Percentiles rank a stretch among this genome's conserved stretches.
These are phyloP conservation scores for Extremus antarcticus DNA, from an alignment of 495 filamentous ascomycete species.

Conservation along the genomic window DNA sequence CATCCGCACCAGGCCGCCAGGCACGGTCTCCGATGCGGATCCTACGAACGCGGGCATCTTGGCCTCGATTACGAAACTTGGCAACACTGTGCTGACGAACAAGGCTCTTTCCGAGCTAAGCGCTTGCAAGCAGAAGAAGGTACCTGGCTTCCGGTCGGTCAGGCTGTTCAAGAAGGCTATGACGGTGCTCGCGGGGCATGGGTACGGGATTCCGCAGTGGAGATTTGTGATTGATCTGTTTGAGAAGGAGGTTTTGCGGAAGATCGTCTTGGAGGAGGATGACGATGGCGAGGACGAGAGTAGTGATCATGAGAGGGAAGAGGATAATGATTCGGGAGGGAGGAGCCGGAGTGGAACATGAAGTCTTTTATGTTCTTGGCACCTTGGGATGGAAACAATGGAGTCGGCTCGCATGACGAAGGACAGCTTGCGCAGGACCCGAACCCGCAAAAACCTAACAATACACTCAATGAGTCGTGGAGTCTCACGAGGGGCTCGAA, in stretches of 20 bases:
- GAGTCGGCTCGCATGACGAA: too few species aligned
- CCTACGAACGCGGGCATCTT: constrained; percentile 61
- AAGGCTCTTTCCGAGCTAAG: constrained; percentile 63
- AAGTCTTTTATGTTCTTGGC: background rate
- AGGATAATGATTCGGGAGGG: background rate
- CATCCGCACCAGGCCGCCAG: constrained; percentile 3
- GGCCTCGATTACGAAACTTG: constrained; percentile 69
- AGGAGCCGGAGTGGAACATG: background rate
- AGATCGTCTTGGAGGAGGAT: constrained; percentile 63
- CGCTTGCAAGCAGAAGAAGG: constrained; percentile 54
- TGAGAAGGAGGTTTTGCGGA: constrained; percentile 74
- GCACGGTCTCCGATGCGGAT: constrained; percentile 46
- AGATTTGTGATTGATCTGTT: constrained; percentile 88
- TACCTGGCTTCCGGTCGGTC: constrained; percentile 61
- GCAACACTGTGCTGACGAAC: constrained; percentile 79
- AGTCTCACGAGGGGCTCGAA: too few species aligned
- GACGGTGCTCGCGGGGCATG: constrained; percentile 75
- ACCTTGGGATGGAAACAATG: background rate
- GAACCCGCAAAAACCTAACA: too few species aligned
- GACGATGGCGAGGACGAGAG: constrained; percentile 29
- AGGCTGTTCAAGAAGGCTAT: constrained; percentile 75
- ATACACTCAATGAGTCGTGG: too few species aligned
- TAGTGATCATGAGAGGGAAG: background rate
- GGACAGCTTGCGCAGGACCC: too few species aligned
- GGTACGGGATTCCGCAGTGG: constrained; percentile 73